A percentile compares a stretch with the other conserved stretches of the same genome.
These are phyloP conservation scores for Myxozyma lipomycoides DNA, from an alignment of 805 yeast species.

Conservation along the genomic window DNA sequence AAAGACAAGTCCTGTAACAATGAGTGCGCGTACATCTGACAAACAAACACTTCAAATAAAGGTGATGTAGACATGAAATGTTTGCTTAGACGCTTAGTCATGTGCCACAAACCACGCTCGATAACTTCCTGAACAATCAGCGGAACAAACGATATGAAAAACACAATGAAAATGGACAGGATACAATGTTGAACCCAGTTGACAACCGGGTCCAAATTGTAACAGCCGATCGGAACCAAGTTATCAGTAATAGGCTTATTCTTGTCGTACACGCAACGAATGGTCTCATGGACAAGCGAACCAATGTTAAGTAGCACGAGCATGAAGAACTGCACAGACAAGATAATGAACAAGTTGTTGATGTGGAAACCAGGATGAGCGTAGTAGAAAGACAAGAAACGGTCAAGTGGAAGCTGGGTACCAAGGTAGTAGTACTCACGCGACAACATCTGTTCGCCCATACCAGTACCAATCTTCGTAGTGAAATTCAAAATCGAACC, in stretches of 20 bases:
- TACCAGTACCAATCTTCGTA: conserved; percentile 94
- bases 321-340: conserved; percentile 86
- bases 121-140: conserved; percentile 79
- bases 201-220: conserved; percentile 76
- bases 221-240: conserved; percentile 77
- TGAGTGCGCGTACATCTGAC: conserved; percentile 85
- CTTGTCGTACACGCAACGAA: conserved; percentile 61
- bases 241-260: conserved; percentile 69
- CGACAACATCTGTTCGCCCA: conserved; percentile 94
- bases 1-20: conserved; percentile 69
- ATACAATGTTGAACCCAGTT: conserved; percentile 89
- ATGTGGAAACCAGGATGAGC: conserved; percentile 97
- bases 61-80: conserved; percentile 85
- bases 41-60: conserved; percentile 88
- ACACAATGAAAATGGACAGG: conserved; percentile 84
- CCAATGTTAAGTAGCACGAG: conserved; percentile 75
- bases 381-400: conserved; percentile 88
- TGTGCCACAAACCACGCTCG: conserved; percentile 80
- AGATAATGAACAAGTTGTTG: conserved; percentile 79
- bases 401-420: conserved; percentile 79
- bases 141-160: conserved; percentile 87
- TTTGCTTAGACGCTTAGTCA: conserved; percentile 61
- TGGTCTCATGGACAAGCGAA: conserved; percentile 67
- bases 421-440: conserved; percentile 91
- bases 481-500: conserved; percentile 89